Percentiles rank a stretch among this genome's conserved stretches.
These are phyloP conservation scores for Porcisia deanei DNA, from an alignment of 208 protist species.

Conservation along the genomic window DNA sequence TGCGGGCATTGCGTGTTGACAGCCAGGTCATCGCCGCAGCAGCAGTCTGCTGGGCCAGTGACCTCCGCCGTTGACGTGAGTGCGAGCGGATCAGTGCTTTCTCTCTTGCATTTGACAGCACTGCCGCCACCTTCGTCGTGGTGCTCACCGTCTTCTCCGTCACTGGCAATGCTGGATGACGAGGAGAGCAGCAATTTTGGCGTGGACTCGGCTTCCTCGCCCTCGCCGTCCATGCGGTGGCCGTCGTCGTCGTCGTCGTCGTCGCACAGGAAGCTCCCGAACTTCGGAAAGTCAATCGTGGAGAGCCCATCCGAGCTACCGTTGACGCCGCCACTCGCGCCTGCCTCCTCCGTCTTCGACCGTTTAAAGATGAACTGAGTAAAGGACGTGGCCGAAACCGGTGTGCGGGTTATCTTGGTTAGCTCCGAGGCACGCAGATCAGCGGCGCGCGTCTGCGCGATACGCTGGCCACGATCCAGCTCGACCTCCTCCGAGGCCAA, in stretches of 20 bases:
- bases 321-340: not conserved
- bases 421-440: constrained; percentile 36
- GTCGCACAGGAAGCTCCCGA: constrained; percentile 47
- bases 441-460: constrained; percentile 36
- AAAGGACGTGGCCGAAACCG: constrained; percentile 72
- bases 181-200: constrained; percentile 8
- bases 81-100: not conserved
- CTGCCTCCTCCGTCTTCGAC: not conserved
- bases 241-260: constrained; percentile 6
- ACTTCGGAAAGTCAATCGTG: constrained; percentile 35
- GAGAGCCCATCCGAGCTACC: not conserved
- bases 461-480: constrained; percentile 40
- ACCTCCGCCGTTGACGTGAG: not conserved
- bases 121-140: not conserved
- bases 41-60: not conserved
- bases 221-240: constrained; percentile 7
- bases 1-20: not conserved
- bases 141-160: not conserved
- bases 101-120: not conserved
- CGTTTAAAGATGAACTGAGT: constrained; percentile 62
- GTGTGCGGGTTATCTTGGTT: constrained; percentile 44
- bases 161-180: not conserved
- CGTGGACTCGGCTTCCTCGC: not conserved
- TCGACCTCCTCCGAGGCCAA: constrained; percentile 34
- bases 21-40: not conserved